Conservation (phyloP, 2,329 filamentous ascomycete species). For the Colletotrichum brevisporum region DNA sequence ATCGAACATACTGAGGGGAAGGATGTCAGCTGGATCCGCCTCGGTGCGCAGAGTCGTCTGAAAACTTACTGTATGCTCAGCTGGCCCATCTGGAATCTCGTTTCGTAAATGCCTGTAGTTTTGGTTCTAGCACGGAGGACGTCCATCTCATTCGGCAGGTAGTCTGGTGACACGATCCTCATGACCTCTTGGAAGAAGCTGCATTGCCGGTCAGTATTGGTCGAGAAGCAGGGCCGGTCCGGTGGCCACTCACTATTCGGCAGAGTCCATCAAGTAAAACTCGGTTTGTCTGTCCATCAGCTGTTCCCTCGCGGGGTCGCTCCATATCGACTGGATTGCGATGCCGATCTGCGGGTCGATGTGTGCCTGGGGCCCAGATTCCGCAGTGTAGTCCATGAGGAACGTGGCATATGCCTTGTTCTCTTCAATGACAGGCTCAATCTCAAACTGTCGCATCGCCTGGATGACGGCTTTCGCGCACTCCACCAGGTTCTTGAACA, state of each 20-base stretch:
- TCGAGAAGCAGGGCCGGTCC: neutral
- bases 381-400: constrained; percentile 88
- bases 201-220: constrained; percentile 44
- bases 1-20: constrained; percentile 90
- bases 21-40: neutral
- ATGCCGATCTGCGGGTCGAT: constrained; percentile 86
- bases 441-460: constrained; percentile 92
- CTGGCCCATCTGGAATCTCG: constrained; percentile 97
- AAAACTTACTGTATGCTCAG: constrained; percentile 93
- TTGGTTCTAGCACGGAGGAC: constrained; percentile 96
- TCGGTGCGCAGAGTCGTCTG: neutral
- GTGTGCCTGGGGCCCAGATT: constrained; percentile 88
- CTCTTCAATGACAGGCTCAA: constrained; percentile 80
- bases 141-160: constrained; percentile 94
- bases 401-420: constrained; percentile 84
- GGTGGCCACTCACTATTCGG: constrained; percentile 83
- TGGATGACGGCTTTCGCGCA: constrained; percentile 94
- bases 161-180: constrained; percentile 86
- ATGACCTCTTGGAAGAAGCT: constrained; percentile 97
- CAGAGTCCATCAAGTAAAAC: constrained; percentile 99
- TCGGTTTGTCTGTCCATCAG: constrained; percentile 96
- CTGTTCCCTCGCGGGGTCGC: constrained; percentile 84
- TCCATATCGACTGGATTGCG: constrained; percentile 90
- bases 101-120: constrained; percentile 99
- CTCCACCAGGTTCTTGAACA: constrained; percentile 98